These are phyloP conservation scores for Brassica juncea DNA, from an alignment of 345 rosid species.

Conservation along the genomic window DNA sequence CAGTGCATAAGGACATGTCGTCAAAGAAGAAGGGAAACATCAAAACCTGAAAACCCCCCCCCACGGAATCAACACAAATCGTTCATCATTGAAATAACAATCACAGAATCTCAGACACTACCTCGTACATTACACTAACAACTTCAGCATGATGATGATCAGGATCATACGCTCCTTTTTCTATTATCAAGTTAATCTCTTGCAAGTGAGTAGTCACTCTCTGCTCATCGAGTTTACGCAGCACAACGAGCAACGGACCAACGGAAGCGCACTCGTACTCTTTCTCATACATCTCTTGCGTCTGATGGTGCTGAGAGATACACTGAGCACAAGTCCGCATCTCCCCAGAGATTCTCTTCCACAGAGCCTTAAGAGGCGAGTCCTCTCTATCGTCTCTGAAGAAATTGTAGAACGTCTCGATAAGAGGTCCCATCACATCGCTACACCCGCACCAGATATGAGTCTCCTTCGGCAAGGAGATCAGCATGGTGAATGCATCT, in stretches of 20 bases:
- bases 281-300: slow-evolving; percentile 65
- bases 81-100: not conserved
- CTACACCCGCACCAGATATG: slow-evolving; percentile 86
- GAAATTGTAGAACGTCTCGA: slow-evolving; percentile 89
- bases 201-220: slow-evolving; percentile 73
- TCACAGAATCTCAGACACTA: slow-evolving; percentile 30
- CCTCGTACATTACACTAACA: slow-evolving; percentile 94
- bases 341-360: slow-evolving; percentile 80
- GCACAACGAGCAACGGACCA: slow-evolving; percentile 79
- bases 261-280: slow-evolving; percentile 75
- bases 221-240: slow-evolving; percentile 76
- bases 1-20: slow-evolving; percentile 68
- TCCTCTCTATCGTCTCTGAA: slow-evolving; percentile 64
- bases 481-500: slow-evolving; percentile 72
- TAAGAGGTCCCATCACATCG: slow-evolving; percentile 88
- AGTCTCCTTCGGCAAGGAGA: slow-evolving; percentile 60
- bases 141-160: slow-evolving; percentile 69
- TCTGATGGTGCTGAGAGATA: slow-evolving; percentile 90
- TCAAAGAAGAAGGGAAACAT: slow-evolving; percentile 89
- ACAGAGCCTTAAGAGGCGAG: slow-evolving; percentile 78
- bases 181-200: slow-evolving; percentile 60
- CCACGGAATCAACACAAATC: not conserved
- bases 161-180: slow-evolving; percentile 61
- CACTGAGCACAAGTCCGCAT: slow-evolving; percentile 77
- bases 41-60: slow-evolving; percentile 62